Evolutionary conservation across 257 asterid genomes (phyloP).

Genomic region (Solanum okadae): DNA sequence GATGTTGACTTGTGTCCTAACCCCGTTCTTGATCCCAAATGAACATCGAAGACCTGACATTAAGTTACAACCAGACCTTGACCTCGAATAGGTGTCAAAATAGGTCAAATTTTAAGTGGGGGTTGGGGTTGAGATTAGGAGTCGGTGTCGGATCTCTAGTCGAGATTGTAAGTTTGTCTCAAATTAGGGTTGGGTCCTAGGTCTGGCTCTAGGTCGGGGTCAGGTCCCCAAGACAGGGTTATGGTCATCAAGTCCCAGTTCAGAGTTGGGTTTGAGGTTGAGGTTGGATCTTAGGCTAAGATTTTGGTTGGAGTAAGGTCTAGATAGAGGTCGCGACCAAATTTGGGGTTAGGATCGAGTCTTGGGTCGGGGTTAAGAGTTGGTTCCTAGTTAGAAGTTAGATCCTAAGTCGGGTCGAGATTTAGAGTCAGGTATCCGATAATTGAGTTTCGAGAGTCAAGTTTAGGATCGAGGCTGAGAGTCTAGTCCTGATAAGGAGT

Average conservation of each 20-base stretch:
- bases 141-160: neutral
- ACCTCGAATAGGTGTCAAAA: neutral
- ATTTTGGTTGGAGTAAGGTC: neutral
- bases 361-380: neutral
- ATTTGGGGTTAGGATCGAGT: neutral
- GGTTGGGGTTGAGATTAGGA: neutral
- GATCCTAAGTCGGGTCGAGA: neutral
- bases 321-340: neutral
- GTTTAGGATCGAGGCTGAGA: neutral
- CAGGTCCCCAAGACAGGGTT: neutral
- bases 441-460: neutral
- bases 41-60: neutral
- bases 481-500: neutral
- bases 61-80: neutral
- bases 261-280: neutral
- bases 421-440: neutral
- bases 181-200: neutral
- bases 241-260: neutral
- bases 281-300: neutral
- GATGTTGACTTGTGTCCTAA: neutral
- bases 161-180: neutral
- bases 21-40: neutral
- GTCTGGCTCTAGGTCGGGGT: neutral
- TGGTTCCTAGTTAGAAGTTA: neutral
- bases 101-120: neutral